Conservation (phyloP, 257 asterid species). For the Asclepias syriaca region DNA sequence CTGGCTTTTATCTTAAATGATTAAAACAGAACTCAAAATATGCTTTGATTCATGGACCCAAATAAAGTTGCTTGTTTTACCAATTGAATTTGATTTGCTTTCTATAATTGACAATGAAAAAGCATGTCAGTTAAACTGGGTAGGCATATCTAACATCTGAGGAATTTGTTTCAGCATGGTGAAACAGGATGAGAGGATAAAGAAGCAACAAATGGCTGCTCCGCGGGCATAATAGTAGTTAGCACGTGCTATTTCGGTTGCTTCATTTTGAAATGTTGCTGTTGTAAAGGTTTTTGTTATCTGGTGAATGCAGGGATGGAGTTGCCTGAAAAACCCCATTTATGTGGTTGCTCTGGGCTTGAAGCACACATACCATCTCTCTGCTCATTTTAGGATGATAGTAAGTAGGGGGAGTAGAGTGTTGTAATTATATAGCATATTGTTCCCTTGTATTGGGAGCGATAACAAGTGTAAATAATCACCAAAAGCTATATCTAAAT, state of each 20-base stretch:
- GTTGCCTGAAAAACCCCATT: background rate
- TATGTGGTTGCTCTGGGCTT: background rate
- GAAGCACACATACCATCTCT: background rate
- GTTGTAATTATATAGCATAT: background rate
- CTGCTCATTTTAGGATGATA: background rate
- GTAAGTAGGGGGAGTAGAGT: background rate
- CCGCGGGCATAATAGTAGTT: slow-evolving; percentile 56
- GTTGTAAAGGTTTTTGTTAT: background rate
- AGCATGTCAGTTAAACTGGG: background rate
- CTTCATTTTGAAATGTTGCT: background rate
- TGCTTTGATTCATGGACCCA: background rate
- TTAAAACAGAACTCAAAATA: background rate
- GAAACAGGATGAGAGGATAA: slow-evolving; percentile 69
- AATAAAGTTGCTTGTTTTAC: background rate
- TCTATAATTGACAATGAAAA: background rate
- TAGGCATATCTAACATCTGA: slow-evolving; percentile 5
- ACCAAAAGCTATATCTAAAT: background rate
- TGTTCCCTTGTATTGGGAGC: background rate
- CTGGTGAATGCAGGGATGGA: background rate
- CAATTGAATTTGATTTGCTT: background rate
- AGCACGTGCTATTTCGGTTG: background rate
- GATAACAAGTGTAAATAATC: background rate
- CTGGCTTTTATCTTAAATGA: background rate
- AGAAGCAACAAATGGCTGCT: slow-evolving; percentile 97
- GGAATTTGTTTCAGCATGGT: slow-evolving; percentile 63